phyloP scores from a whole-genome alignment of 192 early-diverging fungal species.

The Coemansia sp. region DNA sequence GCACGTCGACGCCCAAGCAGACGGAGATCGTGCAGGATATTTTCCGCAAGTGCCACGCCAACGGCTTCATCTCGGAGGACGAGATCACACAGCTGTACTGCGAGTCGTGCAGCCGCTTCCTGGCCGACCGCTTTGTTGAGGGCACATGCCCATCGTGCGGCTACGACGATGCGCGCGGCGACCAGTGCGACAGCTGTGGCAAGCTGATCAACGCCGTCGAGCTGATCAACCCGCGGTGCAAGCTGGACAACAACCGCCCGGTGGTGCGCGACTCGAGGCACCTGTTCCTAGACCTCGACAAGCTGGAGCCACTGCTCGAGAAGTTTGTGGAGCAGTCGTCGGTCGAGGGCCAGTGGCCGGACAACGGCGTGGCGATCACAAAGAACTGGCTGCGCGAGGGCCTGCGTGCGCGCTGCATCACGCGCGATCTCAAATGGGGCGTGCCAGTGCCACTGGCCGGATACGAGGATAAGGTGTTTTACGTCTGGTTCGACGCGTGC shows the following conservation, averaged over 20 bases:
- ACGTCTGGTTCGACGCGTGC: slow-evolving; percentile 99
- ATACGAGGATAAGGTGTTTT: slow-evolving; percentile 92
- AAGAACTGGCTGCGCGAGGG: slow-evolving; percentile 93
- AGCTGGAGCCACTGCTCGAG: slow-evolving; percentile 71
- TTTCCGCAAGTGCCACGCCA: slow-evolving; percentile 67
- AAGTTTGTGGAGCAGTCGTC: slow-evolving; percentile 69
- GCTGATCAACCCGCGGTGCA: slow-evolving; percentile 91
- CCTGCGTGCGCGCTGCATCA: slow-evolving; percentile 90
- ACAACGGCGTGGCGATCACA: slow-evolving; percentile 86
- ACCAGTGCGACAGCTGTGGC: slow-evolving; percentile 97
- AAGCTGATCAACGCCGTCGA: slow-evolving; percentile 88
- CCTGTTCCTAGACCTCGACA: slow-evolving; percentile 83
- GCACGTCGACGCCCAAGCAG: slow-evolving; percentile 87
- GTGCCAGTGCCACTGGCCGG: slow-evolving; percentile 84
- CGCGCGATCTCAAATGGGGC: slow-evolving; percentile 98
- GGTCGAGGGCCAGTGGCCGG: slow-evolving; percentile 78
- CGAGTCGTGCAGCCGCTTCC: slow-evolving; percentile 79
- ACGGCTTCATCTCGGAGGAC: slow-evolving; percentile 69
- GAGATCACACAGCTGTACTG: slow-evolving; percentile 90
- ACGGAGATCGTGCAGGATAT: slow-evolving; percentile 93
- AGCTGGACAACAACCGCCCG: slow-evolving; percentile 80
- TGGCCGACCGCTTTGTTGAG: slow-evolving; percentile 98
- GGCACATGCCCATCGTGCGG: slow-evolving; percentile 90
- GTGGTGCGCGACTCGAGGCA: slow-evolving; percentile 82
- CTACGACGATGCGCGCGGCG: slow-evolving; percentile 92